phyloP scores from a whole-genome alignment of 768 basidiomycete species.

The Rhizopogon vinicolor region DNA sequence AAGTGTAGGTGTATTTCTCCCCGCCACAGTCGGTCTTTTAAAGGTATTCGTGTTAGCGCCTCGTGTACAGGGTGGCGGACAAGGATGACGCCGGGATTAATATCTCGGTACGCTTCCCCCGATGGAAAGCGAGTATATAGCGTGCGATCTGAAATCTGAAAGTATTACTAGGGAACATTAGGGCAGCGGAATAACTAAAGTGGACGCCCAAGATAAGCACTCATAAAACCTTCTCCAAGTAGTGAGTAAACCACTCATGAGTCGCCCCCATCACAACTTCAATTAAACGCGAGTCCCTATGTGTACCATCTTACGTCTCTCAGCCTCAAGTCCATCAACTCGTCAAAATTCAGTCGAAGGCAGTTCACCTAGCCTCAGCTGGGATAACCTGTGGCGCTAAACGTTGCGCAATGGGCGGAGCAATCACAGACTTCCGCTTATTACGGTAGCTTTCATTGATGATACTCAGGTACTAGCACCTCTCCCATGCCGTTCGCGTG shows the following conservation, averaged over 20 bases:
- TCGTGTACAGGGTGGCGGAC: conserved; percentile 30
- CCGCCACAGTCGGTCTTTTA: conserved; percentile 35
- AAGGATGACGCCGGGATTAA: conserved; percentile 20
- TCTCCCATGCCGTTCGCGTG: conserved; percentile 3
- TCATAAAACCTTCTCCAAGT: not conserved
- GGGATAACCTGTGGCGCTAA: conserved; percentile 5
- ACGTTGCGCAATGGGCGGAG: conserved; percentile 12
- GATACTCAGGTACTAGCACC: conserved; percentile 15
- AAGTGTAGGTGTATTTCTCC: conserved; percentile 27
- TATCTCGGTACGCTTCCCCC: conserved; percentile 25
- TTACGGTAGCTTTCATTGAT: conserved; percentile 21
- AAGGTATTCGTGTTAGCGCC: conserved; percentile 24
- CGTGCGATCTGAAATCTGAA: conserved; percentile 11
- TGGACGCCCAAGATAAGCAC: conserved; percentile 7
- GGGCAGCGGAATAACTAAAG: conserved; percentile 14
- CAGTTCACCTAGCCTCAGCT: not conserved
- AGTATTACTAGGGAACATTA: not conserved
- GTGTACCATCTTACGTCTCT: not conserved
- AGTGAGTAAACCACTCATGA: not conserved
- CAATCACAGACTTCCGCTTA: conserved; percentile 13
- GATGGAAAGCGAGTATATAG: conserved; percentile 18
- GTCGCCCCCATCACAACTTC: not conserved
- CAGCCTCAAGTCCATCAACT: not conserved
- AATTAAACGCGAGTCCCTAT: not conserved
- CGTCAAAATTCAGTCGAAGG: not conserved